Conservation (phyloP, 2,329 filamentous ascomycete genomes). For the Venturiaceae sp. region DNA sequence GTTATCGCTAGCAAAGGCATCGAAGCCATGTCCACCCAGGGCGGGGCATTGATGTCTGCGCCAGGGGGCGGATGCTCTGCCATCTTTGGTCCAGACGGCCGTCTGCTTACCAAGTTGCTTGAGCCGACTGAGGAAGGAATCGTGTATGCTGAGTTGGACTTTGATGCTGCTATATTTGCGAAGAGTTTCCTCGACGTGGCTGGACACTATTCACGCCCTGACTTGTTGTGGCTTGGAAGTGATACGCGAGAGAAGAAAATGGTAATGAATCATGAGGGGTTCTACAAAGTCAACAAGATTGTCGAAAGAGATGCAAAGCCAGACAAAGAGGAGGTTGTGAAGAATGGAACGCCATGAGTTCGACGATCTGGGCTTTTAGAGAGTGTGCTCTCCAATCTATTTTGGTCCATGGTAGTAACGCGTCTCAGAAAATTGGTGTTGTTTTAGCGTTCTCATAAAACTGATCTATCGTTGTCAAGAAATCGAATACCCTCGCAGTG, state of each 20-base stretch:
- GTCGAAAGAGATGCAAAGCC: not conserved
- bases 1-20: constrained; percentile 38
- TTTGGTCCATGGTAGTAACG: too few species aligned
- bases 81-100: constrained; percentile 43
- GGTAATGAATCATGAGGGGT: not conserved
- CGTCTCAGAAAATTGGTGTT: too few species aligned
- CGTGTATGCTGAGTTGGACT: constrained; percentile 41
- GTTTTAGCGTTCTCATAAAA: too few species aligned
- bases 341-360: not conserved
- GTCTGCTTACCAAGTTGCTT: constrained; percentile 31
- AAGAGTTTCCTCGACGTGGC: constrained; percentile 35
- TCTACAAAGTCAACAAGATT: not conserved
- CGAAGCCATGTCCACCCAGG: constrained; percentile 30
- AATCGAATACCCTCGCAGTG: too few species aligned
- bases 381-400: too few species aligned
- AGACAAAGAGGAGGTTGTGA: not conserved
- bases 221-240: constrained; percentile 40
- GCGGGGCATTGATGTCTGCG: constrained; percentile 22
- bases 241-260: constrained; percentile 24
- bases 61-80: constrained; percentile 37
- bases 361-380: not conserved
- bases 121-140: constrained; percentile 36
- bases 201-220: constrained; percentile 42
- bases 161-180: constrained; percentile 31
- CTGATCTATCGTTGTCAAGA: too few species aligned